Base-by-base conservation (phyloP, 2,329 filamentous ascomycete genomes). In the Ophiostoma perfectum region DNA sequence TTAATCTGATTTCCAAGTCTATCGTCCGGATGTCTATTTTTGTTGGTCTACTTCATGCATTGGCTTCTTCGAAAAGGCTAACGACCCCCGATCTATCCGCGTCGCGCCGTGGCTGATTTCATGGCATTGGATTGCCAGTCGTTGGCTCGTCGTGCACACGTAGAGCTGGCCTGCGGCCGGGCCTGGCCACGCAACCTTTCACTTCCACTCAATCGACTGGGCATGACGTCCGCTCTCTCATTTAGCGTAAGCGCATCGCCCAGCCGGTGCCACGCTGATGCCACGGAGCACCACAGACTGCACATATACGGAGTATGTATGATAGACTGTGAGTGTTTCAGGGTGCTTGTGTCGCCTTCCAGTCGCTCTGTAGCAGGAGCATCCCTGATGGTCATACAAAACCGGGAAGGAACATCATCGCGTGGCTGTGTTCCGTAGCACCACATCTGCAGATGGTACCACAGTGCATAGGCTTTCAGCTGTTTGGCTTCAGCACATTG, bases 381-480 rank as follows among this genome's bases (percentile, higher is more conserved):
- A 47, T 16, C 45, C 42, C 8, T 45, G 42, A 16, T 16, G 1
- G 49, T 27, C 1, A 11, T 27, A 55, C 49, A 27, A 55, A 58
- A 58, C 58, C 49, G 45, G 58, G 64, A 66, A 55, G 47, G 65
- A 47, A 9, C 65, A 66, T 66, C 65, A 62, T 67, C 65, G 65
- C 65, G 68, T 69, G 68, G 68, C 68, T 69, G 68, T 69, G 68
- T 42, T 65, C 7, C 47, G 44, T 49, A 58, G 14, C 9, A 52
- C 5, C 49, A 27, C 6, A 5, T 12, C 4, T 6, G 18, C 49
- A 55, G 49, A n/a, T 55, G 49, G 49, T 8, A 55, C 45, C 14
- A 14, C 14, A 4, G 45, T 55, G 8, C n/a, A 8, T 8, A 8
- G 49, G 18, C 49, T 55, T 18, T 27, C 49, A 27, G 49, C 14